Evolutionary conservation across 306 rosid species (phyloP), one percentile per base, ranked within the genome.

Genomic region (Quercus dentata): DNA sequence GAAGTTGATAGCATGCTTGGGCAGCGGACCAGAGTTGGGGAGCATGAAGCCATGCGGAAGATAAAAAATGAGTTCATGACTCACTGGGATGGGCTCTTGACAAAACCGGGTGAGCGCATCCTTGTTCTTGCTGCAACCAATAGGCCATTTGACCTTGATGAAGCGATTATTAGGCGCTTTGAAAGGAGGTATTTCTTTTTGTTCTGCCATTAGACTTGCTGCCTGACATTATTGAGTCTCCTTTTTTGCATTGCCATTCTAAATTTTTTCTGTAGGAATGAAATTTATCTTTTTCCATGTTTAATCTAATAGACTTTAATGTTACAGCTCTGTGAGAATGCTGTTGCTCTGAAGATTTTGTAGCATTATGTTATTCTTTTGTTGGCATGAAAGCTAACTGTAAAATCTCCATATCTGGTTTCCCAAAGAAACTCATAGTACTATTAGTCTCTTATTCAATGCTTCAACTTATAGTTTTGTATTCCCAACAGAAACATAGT

Each of bases 1-100:
- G 99, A 96, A 88, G 98, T 96, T 38, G 99, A 96, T 74, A 96
- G 99, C 88, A 96, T 96, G 99, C 99, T 95, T 23, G 99, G 99
- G 46, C 98, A 96, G 84, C 55, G 97, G 23, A 89, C 97, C 11
- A 89, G 98, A 89, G 93, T 88, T 4, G 99, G 99, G 78, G 98
- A 96, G 88, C 99, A 96, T 75, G 98, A 96, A 87, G 98, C 98
- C 73, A 91, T 96, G 99, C 85, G 99, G 74, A 96, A 96, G 82
- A 96, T 96, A 69, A 96, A 96, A 88, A 96, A 96, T 72, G 99
- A 96, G 80, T 96, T 96, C 63, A 96, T 93, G 97, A 58, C 83
- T 52, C 99, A 93, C 49, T 96, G 99, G 99, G 99, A 96, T 25
- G 98, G 99, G 25, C 98, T 96, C 74, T 69, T 87, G 87, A 86